phyloP scores from a whole-genome alignment of 148 eudicot species.

The Persicaria maculosa region DNA sequence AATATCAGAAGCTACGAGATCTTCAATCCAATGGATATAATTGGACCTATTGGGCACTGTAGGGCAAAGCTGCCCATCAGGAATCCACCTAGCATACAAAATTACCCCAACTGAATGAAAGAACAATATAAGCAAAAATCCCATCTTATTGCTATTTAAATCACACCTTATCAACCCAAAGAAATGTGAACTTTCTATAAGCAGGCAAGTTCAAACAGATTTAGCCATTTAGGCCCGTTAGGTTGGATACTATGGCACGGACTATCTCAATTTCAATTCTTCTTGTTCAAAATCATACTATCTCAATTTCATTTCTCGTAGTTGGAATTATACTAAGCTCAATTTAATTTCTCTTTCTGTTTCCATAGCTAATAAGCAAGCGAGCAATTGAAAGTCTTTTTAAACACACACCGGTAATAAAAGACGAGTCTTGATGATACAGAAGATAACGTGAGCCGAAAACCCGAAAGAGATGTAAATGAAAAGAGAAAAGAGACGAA shows the following conservation, averaged over 20 bases:
- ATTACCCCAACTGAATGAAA: not conserved
- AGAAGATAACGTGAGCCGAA: not conserved
- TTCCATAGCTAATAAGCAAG: not conserved
- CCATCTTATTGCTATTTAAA: not conserved
- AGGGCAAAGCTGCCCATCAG: slow-evolving; percentile 96
- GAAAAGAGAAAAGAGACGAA: not conserved
- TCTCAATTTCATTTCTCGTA: not conserved
- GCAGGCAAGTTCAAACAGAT: not conserved
- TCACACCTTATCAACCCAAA: not conserved
- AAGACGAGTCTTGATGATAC: not conserved
- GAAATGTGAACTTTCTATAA: not conserved
- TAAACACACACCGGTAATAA: not conserved
- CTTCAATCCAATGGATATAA: slow-evolving; percentile 95
- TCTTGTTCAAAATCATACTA: not conserved
- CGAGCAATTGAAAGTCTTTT: not conserved
- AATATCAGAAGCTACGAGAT: slow-evolving; percentile 66
- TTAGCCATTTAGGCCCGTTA: not conserved
- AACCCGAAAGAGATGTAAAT: not conserved
- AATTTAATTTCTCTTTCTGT: no score
- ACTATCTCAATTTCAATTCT: not conserved
- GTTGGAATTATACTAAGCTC: no score
- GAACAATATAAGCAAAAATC: not conserved
- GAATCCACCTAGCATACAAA: slow-evolving; percentile 74
- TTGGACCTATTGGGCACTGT: slow-evolving; percentile 96
- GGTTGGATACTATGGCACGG: not conserved